Base-by-base conservation (phyloP, 176 grass and related monocot genomes). In the Cenchrus fungigraminus region DNA sequence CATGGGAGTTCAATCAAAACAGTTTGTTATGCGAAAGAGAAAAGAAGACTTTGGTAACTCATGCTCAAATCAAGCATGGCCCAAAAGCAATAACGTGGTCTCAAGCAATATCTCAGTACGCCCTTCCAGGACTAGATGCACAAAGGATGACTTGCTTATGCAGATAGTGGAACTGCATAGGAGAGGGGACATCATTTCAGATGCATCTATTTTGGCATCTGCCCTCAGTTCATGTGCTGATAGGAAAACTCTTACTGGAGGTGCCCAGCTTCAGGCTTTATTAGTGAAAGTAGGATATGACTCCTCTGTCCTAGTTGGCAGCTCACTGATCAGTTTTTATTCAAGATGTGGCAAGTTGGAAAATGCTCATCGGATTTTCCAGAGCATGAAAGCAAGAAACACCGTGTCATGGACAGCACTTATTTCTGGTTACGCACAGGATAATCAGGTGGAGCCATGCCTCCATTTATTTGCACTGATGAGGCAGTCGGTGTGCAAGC, bases 251-350 rank as follows among this genome's bases (percentile, higher is more conserved):
- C 44, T 91, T 74, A 86, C 44, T 4, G 6, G 45, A 86, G 87
- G 78, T n/a, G n/a, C 45, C 56, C 90, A 94, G 53, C 70, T 94
- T 82, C 90, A 94, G 83, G 82, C 85, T 66, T 79, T 88, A 53
- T 43, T 85, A 60, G 60, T 86, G 19, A 91, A 91, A 91, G 32
- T 79, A 61, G 86, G 90, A 13, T 90, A 32, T 68, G 77, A 72
- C 37, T 72, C 78, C 11, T 88, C 82, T 71, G 42, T 88, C 17
- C 57, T 57, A 65, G 32, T 64, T 6, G 90, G 89, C 14, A 92
- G 74, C 46, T 92, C 90, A 43, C 81, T 90, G 57, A 89, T 94
- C 68, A 92, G 79, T 60, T 92, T 92, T 61, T 92, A 92, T 86
- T 84, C 90, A 55, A 92, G 80, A 57, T 71, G 75, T 6, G 46